These are phyloP conservation scores for Mortierella sp. DNA, from an alignment of 371 early-diverging fungal species.

Conservation along the genomic window DNA sequence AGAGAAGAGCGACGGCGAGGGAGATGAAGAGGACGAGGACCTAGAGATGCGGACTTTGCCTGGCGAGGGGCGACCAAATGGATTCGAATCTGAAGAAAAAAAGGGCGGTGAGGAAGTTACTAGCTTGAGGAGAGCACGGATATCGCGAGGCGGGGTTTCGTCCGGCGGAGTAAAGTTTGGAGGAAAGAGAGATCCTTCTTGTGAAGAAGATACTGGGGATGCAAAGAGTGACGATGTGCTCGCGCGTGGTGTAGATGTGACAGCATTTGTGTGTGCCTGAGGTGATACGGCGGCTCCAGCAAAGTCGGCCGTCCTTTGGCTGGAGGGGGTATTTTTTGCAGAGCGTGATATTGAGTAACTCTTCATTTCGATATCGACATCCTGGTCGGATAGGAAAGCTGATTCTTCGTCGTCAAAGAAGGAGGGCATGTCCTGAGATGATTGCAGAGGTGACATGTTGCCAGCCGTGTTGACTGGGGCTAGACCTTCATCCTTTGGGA, in stretches of 20 bases:
- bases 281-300: background rate
- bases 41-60: background rate
- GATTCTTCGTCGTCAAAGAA: conserved; percentile 10
- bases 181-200: background rate
- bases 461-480: background rate
- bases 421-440: background rate
- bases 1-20: conserved; percentile 22
- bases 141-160: background rate
- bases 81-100: conserved; percentile 2
- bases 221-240: background rate
- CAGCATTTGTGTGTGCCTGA: background rate
- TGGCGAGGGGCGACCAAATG: background rate
- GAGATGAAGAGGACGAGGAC: conserved; percentile 4
- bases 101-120: background rate
- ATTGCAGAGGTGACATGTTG: background rate
- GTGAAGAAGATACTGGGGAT: background rate
- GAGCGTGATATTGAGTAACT: background rate
- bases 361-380: background rate
- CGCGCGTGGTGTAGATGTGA: background rate
- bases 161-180: conserved; percentile 1
- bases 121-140: background rate
- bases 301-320: background rate
- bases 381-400: conserved; percentile 16
- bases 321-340: background rate
- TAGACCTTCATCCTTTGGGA: conserved; percentile 19